Conservation (phyloP, 1,139 yeast species). For the Kodamaea fungicola region DNA sequence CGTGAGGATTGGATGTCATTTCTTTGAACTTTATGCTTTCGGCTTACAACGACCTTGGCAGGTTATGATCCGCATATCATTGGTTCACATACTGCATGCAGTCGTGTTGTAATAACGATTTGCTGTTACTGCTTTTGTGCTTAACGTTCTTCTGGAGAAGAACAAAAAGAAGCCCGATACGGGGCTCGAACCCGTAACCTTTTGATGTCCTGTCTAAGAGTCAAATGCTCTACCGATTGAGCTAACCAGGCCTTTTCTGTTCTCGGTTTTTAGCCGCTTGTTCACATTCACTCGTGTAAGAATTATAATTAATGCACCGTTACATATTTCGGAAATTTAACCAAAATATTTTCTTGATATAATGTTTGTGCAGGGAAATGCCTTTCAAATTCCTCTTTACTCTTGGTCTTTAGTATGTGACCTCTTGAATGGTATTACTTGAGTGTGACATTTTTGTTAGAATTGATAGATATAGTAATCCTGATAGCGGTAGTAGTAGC, state of each 20-base stretch:
- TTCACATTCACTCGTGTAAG: neutral
- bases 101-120: neutral
- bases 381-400: no score
- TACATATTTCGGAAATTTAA: no score
- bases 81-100: neutral
- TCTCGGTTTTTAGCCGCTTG: neutral
- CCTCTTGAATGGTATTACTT: no score
- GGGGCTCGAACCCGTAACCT: slow-evolving; percentile 54
- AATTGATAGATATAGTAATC: no score
- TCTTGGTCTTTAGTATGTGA: no score
- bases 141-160: no score
- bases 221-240: slow-evolving; percentile 32
- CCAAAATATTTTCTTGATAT: no score
- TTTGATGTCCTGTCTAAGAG: slow-evolving; percentile 30
- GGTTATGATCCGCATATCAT: neutral
- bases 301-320: no score
- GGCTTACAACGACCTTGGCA: neutral
- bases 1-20: neutral
- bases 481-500: no score
- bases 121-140: neutral
- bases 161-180: slow-evolving; percentile 37
- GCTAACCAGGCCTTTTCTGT: slow-evolving; percentile 22
- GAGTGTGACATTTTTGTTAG: no score
- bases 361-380: no score
- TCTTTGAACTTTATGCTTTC: neutral